These are phyloP conservation scores for Candida vartiovaarae DNA, from an alignment of 805 yeast species.

Conservation along the genomic window DNA sequence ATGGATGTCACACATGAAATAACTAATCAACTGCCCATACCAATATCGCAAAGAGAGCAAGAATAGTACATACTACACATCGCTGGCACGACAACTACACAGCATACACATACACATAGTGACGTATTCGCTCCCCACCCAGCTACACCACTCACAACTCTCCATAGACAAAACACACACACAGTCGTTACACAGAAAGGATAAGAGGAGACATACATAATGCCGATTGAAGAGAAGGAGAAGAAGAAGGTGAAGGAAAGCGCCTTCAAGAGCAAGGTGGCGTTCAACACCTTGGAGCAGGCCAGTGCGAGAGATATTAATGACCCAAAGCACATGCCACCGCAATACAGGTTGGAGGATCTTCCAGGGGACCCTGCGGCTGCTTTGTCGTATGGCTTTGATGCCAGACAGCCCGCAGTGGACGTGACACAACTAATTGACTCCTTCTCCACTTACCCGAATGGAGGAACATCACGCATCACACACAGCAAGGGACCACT, in stretches of 20 bases:
- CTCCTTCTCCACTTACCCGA: conserved; percentile 4
- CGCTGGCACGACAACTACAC: too few species aligned
- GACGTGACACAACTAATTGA: conserved; percentile 15
- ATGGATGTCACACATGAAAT: too few species aligned
- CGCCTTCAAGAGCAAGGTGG: conserved; percentile 17
- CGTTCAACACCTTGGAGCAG: conserved; percentile 21
- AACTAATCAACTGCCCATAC: too few species aligned
- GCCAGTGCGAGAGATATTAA: conserved; percentile 12
- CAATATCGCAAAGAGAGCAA: too few species aligned
- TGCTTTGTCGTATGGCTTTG: conserved; percentile 18
- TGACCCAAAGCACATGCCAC: conserved; percentile 21
- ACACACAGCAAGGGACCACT: too few species aligned
- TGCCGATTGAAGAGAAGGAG: not conserved
- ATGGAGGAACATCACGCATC: too few species aligned
- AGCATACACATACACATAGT: too few species aligned
- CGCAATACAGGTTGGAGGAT: conserved; percentile 13
- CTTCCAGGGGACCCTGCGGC: conserved; percentile 6
- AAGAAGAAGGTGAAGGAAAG: not conserved
- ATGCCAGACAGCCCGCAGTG: conserved; percentile 4
- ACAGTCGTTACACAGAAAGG: not conserved
- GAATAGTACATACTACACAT: too few species aligned
- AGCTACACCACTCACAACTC: too few species aligned
- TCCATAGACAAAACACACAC: too few species aligned
- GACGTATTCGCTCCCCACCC: too few species aligned
- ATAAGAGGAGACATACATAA: not conserved